Evolutionary conservation across 129 eudicot species (phyloP).

Genomic region (Arctium minus): DNA sequence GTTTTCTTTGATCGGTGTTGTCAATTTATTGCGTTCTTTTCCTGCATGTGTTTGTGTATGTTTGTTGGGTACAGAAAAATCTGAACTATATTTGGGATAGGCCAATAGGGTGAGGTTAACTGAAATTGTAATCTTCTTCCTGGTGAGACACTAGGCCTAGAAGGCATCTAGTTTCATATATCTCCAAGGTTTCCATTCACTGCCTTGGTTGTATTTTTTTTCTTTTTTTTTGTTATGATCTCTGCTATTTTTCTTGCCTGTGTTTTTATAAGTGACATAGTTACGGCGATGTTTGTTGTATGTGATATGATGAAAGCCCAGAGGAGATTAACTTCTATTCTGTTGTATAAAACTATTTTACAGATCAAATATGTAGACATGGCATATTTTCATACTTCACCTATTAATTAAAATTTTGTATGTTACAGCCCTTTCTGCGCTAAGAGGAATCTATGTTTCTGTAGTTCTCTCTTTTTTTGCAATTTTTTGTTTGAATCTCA

Average conservation of each 20-base stretch:
- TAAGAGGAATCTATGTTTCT: not conserved
- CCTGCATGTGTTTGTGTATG: not conserved
- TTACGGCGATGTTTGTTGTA: too few relatives aligned
- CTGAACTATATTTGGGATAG: not conserved
- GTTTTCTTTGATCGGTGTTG: conserved; percentile 28
- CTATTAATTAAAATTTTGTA: not conserved
- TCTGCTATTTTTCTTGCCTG: not conserved
- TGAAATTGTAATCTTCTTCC: not conserved
- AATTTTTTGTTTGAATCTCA: conserved; percentile 47
- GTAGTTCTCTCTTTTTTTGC: conserved; percentile 1
- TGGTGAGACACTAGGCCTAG: not conserved
- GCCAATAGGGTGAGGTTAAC: not conserved
- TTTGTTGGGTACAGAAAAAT: not conserved
- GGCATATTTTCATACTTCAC: not conserved
- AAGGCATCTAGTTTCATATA: not conserved
- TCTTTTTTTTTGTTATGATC: not conserved
- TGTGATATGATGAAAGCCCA: too few relatives aligned
- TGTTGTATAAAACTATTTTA: too few relatives aligned
- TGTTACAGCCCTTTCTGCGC: not conserved
- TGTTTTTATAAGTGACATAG: not conserved
- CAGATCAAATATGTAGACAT: not conserved
- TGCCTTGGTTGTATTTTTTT: not conserved
- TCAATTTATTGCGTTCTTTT: not conserved
- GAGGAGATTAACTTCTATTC: too few relatives aligned
- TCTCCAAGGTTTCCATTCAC: not conserved